Conservation (phyloP, 2,329 filamentous ascomycete genomes). For the Penicillium occitanis region DNA sequence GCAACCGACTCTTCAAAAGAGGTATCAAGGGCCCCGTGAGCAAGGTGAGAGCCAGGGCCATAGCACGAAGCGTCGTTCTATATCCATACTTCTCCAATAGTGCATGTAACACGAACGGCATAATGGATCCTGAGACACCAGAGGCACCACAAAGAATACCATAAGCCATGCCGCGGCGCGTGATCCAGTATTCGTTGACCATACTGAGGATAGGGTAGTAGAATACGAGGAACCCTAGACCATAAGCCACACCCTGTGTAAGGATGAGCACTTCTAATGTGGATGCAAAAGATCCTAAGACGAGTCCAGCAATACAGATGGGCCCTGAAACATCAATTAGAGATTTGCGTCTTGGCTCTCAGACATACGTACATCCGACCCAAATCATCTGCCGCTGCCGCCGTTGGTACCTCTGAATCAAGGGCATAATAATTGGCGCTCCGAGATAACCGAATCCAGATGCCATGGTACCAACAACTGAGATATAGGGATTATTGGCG, state of each 20-base stretch:
- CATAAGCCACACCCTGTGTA: neutral
- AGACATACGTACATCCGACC: neutral
- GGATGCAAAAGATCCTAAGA: neutral
- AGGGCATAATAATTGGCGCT: neutral
- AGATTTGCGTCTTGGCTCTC: neutral
- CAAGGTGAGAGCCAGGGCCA: neutral
- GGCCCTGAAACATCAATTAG: neutral
- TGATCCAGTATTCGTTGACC: neutral
- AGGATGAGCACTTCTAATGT: neutral
- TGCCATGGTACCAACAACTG: neutral
- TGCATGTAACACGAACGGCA: neutral
- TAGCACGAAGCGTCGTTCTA: neutral
- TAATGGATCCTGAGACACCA: neutral
- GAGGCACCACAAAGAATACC: slow-evolving; percentile 1
- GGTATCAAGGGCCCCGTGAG: neutral
- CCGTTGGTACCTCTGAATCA: neutral
- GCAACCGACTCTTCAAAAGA: neutral
- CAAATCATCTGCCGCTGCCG: neutral
- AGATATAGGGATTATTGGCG: neutral
- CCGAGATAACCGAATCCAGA: slow-evolving; percentile 2
- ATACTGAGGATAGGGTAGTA: neutral
- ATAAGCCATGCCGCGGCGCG: slow-evolving; percentile 3
- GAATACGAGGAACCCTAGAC: neutral
- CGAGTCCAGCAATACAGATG: neutral
- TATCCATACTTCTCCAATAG: neutral